Evolutionary conservation across 176 grass and related monocot species (phyloP), one percentile per base, ranked within the genome.

Genomic region (Eremochloa ophiuroides): DNA sequence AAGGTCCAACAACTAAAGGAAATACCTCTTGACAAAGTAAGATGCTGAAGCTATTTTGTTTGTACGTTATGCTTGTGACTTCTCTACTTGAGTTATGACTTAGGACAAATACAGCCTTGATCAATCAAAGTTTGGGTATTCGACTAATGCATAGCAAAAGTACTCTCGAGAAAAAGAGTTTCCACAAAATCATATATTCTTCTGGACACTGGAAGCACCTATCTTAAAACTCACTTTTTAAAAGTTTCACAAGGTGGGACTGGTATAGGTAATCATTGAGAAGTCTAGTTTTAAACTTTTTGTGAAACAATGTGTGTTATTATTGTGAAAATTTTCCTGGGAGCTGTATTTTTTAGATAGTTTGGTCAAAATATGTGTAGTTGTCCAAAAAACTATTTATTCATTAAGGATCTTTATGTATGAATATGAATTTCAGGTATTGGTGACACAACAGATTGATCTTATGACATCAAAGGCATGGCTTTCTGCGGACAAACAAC

Each of bases 391-490:
- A 55, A 23, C 1, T 17, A 43, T 43, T 46, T 78, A 34, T 63
- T 31, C 20, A 41, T 84, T 9, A 7, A 67, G 5, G 26, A n/a
- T 22, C 10, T 73, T 78, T 53, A 7, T 80, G 62, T 27, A 58
- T 71, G 69, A 20, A 25, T 27, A 58, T 71, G 69, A 20, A 25
- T 88, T 77, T 15, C 80, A 99, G 96, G 60, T 91, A 69, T 85
- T 99, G 81, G 86, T 44, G 35, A 81, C 88, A 75, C 88, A 90
- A 66, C 88, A 95, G 44, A 90, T 95, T 80, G 82, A 78, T 91
- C 87, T 91, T 89, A 59, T 99, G 76, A 99, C 93, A 40, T 89
- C 93, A 39, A 88, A 90, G 86, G 82, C 96, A 80, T 99, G 96
- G 96, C 68, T 93, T 93, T 84, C 76, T 80, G 67, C 80, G 77